A percentile compares a stretch with the other conserved stretches of the same genome.
Conservation (phyloP, 495 filamentous ascomycete genomes). For the Hyaloscypha bicolor region DNA sequence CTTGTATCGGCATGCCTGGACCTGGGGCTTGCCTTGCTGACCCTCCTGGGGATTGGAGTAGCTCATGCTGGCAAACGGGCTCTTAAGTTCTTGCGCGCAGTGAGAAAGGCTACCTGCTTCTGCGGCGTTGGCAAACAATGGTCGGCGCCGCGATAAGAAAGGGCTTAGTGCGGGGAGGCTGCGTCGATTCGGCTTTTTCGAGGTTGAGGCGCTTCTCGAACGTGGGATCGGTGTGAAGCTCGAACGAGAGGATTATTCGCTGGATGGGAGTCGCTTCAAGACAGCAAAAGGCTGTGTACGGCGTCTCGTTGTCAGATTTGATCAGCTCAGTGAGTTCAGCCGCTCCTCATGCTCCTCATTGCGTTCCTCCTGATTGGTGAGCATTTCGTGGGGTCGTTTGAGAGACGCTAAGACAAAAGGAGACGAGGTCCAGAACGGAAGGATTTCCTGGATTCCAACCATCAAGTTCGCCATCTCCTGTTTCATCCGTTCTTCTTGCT, state of each 20-base stretch:
- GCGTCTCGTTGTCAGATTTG: not conserved
- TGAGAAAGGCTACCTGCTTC: not conserved
- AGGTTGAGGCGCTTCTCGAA: not conserved
- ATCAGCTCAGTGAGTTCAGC: not conserved
- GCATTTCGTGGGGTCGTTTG: not conserved
- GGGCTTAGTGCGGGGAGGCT: not conserved
- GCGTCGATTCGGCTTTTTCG: not conserved
- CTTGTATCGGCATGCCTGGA: slow-evolving; percentile 80
- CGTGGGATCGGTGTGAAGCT: not conserved
- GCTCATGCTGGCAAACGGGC: slow-evolving; percentile 19
- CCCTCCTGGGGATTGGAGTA: slow-evolving; percentile 24
- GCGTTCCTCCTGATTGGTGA: not conserved
- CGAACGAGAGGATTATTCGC: not conserved
- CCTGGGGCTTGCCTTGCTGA: slow-evolving; percentile 38
- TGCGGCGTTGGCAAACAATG: not conserved
- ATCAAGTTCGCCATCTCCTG: not conserved
- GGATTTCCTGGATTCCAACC: too few relatives aligned
- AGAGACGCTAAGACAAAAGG: not conserved
- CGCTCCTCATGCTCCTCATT: not conserved
- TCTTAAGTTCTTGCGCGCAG: not conserved
- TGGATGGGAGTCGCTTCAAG: not conserved
- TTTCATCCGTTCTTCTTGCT: not conserved
- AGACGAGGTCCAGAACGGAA: not conserved
- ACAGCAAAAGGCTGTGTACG: not conserved
- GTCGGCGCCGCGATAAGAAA: not conserved